Evolutionary conservation across 495 filamentous ascomycete species (phyloP).

Genomic region (Podospora tetraspora): DNA sequence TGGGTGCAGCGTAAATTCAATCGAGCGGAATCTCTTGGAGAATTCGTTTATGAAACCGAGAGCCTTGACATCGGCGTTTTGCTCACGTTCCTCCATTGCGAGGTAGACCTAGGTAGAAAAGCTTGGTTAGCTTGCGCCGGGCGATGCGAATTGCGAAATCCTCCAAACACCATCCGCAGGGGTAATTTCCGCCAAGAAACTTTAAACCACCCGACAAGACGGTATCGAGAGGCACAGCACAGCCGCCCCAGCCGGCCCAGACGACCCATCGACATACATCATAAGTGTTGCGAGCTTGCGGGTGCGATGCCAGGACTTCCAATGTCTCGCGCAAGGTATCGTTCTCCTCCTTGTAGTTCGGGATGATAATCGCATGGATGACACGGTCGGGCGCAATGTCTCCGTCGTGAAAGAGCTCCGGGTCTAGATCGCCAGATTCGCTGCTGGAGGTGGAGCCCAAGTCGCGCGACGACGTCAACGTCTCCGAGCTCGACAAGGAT

Average conservation of each 20-base stretch:
- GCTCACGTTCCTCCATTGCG: slow-evolving; percentile 66
- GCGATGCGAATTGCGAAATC: neutral
- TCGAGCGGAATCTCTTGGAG: slow-evolving; percentile 53
- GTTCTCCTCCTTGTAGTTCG: slow-evolving; percentile 65
- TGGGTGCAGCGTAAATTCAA: slow-evolving; percentile 59
- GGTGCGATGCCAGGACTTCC: slow-evolving; percentile 59
- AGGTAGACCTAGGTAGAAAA: slow-evolving; percentile 56
- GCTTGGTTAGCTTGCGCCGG: slow-evolving; percentile 13
- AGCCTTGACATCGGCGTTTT: slow-evolving; percentile 49
- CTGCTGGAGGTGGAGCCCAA: slow-evolving; percentile 42
- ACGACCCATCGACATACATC: slow-evolving; percentile 51
- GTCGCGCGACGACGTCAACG: slow-evolving; percentile 43
- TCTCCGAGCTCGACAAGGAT: slow-evolving; percentile 47
- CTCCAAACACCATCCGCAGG: neutral
- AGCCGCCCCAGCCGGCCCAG: neutral
- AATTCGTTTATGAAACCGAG: slow-evolving; percentile 48
- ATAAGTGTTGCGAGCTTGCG: slow-evolving; percentile 56
- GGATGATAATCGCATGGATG: slow-evolving; percentile 60
- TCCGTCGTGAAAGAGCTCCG: slow-evolving; percentile 35
- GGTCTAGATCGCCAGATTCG: slow-evolving; percentile 43
- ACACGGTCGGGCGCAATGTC: slow-evolving; percentile 40
- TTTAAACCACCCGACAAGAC: neutral
- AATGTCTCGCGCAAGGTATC: slow-evolving; percentile 60
- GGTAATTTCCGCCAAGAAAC: neutral
- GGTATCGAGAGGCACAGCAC: neutral